Evolutionary conservation across 1,284 basidiomycete species (phyloP), one percentile per base, ranked within the genome.

Genomic region (Phylloboletellus chloephorus): DNA sequence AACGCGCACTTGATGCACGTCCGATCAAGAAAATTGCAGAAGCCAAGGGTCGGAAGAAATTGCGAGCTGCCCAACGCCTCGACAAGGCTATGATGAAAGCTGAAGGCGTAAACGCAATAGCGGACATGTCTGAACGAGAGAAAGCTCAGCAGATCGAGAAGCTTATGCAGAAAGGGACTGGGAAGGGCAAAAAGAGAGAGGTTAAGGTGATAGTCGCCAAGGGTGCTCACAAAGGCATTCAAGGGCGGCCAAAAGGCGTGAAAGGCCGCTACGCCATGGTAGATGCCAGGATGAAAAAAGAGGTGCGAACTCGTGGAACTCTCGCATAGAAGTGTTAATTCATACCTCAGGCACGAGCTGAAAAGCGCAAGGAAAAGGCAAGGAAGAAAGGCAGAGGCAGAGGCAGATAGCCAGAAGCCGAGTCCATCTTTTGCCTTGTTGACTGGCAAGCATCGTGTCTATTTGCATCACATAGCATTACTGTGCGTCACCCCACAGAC

Each of bases 21-120:
- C 96, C 96, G 12, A 98, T 99, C 69, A 98, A 98, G 72, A 99
- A 99, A 73, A 76, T 99, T 9, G 96, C 95, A 13, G 96, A 98
- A 69, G 96, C 96, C 31, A 98, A 98, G 67, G 93, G 91, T 25
- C 78, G 96, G 48, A 98, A 98, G 71, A 98, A 98, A 72, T 69
- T 89, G 63, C 90, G 87, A 66, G 89, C 92, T 4, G 75, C 79
- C 15, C 85, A 90, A 55, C 73, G 83, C 36, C 68, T 98, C 15
- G 90, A 96, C 54, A 95, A 92, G 65, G 91, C 91, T 11, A 82
- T 92, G 76, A 93, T 89, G 69, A 98, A 96, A 69, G 96, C 95
- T 2, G 94, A 98, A 58, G 91, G 89, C 41, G 82, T 98, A 47
- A 93, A 92, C 64, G 80, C 88, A 48, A 90, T 88, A 13, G 73